Conservation (phyloP, 2,329 filamentous ascomycete genomes). For the Byssochlamys sp. region DNA sequence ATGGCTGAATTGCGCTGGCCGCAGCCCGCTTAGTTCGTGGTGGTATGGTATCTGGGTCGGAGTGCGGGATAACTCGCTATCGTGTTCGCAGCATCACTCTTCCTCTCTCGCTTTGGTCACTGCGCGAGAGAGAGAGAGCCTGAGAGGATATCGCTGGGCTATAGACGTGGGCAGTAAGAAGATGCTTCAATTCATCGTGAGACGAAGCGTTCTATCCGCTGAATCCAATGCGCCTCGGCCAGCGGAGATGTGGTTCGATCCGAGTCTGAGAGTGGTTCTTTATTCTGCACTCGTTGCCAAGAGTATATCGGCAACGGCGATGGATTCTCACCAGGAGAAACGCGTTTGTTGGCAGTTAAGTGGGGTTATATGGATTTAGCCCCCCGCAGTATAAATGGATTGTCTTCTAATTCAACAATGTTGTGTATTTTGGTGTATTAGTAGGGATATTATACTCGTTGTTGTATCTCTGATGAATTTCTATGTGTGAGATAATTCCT, state of each 20-base stretch:
- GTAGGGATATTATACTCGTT: too few species aligned
- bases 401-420: too few species aligned
- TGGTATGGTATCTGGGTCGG: not conserved
- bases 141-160: not conserved
- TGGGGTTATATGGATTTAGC: not conserved
- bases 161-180: not conserved
- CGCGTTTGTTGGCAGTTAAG: not conserved
- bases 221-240: not conserved
- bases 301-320: not conserved
- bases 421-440: too few species aligned
- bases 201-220: not conserved
- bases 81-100: not conserved
- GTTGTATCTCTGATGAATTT: too few species aligned
- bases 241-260: not conserved
- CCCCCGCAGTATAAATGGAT: too few species aligned
- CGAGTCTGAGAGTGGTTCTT: not conserved
- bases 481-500: too few species aligned
- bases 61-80: not conserved
- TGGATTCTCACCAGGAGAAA: not conserved
- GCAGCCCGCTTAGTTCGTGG: not conserved
- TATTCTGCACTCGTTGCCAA: not conserved
- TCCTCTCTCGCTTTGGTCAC: not conserved
- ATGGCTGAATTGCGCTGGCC: not conserved
- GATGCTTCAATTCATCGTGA: not conserved
- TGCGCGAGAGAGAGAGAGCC: not conserved